Evolutionary conservation across 306 rosid species (phyloP), one percentile per base, ranked within the genome.

Genomic region (Prinsepia uniflora): DNA sequence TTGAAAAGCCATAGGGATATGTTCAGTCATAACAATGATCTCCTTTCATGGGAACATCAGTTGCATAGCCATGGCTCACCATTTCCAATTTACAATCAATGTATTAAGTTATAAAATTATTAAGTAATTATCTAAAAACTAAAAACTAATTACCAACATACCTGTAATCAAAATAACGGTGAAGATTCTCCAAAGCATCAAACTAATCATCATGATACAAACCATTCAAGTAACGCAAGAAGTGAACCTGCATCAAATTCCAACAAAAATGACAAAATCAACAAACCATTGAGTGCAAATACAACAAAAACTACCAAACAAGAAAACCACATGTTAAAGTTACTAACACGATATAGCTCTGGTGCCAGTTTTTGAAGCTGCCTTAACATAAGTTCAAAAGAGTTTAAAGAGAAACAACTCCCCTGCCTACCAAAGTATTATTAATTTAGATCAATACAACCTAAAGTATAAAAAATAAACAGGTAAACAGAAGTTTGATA

Each of bases 101-200:
- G 18, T 62, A 67, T 10, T 48, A 39, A 49, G 48, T 54, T 45
- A 63, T 19, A 41, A 63, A 76, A 55, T 34, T n/a, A 63, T 39
- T 34, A 64, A 71, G 42, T 8, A 53, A 14, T 57, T 22, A 65
- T 7, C 14, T n/a, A n/a, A n/a, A 39, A 65, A 20, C 22, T 18
- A 11, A 48, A 69, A 79, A 57, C 52, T 39, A 65, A 56, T 57
- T 42, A 72, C 67, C 70, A 50, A 57, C 60, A 78, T 80, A 93
- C 97, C 98, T 93, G 81, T 93, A 93, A 82, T 93, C 98, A 72
- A 93, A 93, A 78, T 93, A 90, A 84, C 97, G 78, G 71, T 88
- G 98, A 76, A 87, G 89, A 82, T 83, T 88, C 86, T 93, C 98
- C 87, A 87, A 75, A 65, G 98, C 92, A 78, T 89, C 80, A 78